Conservation (phyloP, 1,284 basidiomycete genomes). For the Amylostereum chailletii region DNA sequence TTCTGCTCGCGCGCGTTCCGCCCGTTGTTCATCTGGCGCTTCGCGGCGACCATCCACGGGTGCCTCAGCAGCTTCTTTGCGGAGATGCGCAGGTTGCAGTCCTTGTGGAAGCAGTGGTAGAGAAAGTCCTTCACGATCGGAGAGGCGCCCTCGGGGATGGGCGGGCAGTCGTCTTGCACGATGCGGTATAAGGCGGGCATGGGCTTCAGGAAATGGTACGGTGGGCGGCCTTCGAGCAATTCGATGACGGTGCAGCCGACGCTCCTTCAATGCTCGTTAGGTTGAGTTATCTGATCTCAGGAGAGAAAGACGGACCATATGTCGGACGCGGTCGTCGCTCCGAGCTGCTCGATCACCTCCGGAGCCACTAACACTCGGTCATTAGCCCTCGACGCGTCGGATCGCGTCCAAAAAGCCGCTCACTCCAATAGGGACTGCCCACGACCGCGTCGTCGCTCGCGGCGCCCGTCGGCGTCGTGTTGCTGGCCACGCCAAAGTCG, state of each 20-base stretch:
- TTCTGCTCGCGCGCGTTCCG: conserved; percentile 29
- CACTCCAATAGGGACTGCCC: conserved; percentile 96
- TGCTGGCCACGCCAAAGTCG: conserved; percentile 87
- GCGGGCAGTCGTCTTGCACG: conserved; percentile 95
- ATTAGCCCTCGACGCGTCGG: not conserved
- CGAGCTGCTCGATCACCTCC: conserved; percentile 95
- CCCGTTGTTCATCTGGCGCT: conserved; percentile 56
- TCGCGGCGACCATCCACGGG: conserved; percentile 90
- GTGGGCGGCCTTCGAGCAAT: conserved; percentile 90
- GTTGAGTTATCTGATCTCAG: not conserved
- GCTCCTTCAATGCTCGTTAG: conserved; percentile 41
- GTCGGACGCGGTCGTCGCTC: conserved; percentile 94
- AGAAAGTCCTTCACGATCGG: conserved; percentile 94
- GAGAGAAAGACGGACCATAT: conserved; percentile 63
- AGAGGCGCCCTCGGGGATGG: conserved; percentile 90
- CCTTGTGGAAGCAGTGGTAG: conserved; percentile 97
- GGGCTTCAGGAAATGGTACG: conserved; percentile 91
- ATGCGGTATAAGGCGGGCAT: conserved; percentile 98
- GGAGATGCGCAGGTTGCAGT: conserved; percentile 87
- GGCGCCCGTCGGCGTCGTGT: conserved; percentile 54
- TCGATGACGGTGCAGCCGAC: conserved; percentile 97
- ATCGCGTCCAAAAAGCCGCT: conserved; percentile 19
- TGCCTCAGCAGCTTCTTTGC: conserved; percentile 90
- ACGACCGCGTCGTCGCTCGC: conserved; percentile 84
- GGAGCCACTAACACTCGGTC: conserved; percentile 69